A percentile compares a stretch with the other conserved stretches of the same genome.
Evolutionary conservation across 2,329 filamentous ascomycete genomes (phyloP).

Genomic region (Mollisia scopiformis): DNA sequence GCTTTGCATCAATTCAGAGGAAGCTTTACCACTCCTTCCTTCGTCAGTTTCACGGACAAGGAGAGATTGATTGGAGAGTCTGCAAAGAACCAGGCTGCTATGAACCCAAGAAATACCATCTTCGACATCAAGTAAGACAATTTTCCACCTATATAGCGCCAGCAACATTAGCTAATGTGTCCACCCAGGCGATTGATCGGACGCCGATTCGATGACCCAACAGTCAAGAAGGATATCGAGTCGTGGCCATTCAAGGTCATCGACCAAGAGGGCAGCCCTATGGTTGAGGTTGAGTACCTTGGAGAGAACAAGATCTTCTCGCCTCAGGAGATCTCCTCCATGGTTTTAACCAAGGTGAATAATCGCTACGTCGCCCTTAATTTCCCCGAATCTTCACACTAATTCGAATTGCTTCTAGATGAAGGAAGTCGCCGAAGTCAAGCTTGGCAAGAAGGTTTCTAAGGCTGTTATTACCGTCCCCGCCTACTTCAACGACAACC

Average conservation of each 20-base stretch:
- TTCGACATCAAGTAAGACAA: slow-evolving; percentile 94
- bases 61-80: slow-evolving; percentile 99
- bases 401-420: slow-evolving; percentile 60
- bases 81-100: slow-evolving; percentile 99
- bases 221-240: slow-evolving; percentile 96
- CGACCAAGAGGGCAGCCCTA: slow-evolving; percentile 84
- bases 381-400: neutral
- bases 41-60: slow-evolving; percentile 98
- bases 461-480: slow-evolving; percentile 99
- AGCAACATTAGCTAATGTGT: slow-evolving; percentile 14
- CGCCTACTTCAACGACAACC: slow-evolving; percentile 99
- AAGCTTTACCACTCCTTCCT: slow-evolving; percentile 91
- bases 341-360: slow-evolving; percentile 94
- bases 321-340: slow-evolving; percentile 97
- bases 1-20: too few species aligned
- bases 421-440: slow-evolving; percentile 98
- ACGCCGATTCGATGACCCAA: slow-evolving; percentile 90
- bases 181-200: slow-evolving; percentile 96
- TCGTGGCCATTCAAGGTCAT: slow-evolving; percentile 99
- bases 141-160: neutral
- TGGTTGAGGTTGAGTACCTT: slow-evolving; percentile 95
- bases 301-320: slow-evolving; percentile 95
- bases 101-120: slow-evolving; percentile 98
- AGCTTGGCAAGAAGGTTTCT: slow-evolving; percentile 98
- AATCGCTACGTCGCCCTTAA: neutral